Evolutionary conservation across 2,329 filamentous ascomycete genomes (phyloP).

Genomic region (Alternaria gaisen): DNA sequence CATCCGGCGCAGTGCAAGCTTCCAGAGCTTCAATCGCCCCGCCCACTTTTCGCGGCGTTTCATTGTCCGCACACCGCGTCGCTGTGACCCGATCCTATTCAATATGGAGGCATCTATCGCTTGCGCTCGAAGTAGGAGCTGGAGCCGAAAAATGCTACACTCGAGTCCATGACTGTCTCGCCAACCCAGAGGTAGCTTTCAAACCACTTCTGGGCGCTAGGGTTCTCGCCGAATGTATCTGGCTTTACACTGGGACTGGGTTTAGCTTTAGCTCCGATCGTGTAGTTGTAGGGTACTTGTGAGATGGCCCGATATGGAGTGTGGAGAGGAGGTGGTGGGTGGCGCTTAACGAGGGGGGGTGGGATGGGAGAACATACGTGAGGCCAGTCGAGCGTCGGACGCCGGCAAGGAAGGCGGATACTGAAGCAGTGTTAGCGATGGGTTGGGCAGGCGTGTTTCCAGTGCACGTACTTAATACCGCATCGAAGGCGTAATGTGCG

Average conservation of each 20-base stretch:
- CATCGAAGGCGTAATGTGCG: conserved; percentile 95
- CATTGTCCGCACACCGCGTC: background rate
- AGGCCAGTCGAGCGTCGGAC: conserved; percentile 97
- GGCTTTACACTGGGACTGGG: conserved; percentile 81
- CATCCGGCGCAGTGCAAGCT: background rate
- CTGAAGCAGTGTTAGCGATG: conserved; percentile 56
- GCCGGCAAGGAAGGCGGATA: conserved; percentile 95
- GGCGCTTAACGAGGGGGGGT: background rate
- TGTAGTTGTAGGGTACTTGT: conserved; percentile 3
- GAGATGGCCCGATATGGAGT: background rate
- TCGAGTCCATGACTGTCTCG: conserved; percentile 98
- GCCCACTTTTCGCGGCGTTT: background rate
- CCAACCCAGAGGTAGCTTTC: conserved; percentile 93
- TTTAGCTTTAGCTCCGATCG: conserved; percentile 34
- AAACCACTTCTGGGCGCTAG: conserved; percentile 86
- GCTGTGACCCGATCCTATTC: background rate
- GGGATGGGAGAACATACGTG: conserved; percentile 72
- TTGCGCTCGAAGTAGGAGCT: conserved; percentile 92
- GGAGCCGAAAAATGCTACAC: conserved; percentile 86
- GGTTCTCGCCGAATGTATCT: conserved; percentile 83
- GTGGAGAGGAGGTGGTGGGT: background rate
- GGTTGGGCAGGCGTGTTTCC: conserved; percentile 3
- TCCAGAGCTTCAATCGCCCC: background rate
- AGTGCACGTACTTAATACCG: conserved; percentile 77
- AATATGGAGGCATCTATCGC: conserved; percentile 54